Base-by-base conservation (phyloP, 164 flowering plant species). In the Annona squamosa region DNA sequence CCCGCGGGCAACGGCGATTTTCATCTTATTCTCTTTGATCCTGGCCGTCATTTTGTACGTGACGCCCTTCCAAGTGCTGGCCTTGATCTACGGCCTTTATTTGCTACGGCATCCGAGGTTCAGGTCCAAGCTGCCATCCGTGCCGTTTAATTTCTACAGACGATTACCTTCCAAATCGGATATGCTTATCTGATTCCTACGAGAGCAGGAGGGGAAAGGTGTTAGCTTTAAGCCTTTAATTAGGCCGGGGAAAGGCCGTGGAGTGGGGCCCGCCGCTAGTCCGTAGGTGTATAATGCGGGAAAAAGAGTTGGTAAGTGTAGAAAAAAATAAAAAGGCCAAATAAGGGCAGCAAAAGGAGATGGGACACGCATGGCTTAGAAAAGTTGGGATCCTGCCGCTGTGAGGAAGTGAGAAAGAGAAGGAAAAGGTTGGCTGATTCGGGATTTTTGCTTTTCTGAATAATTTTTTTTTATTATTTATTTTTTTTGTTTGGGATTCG, bases 71-170 rank as follows among this genome's bases (percentile, higher is more conserved):
- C 93, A 88, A 70, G 88, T 89, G 42, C 77, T 88, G 46, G 91
- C 87, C 0, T 79, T 92, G 75, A 67, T 90, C 48, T 69, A 64
- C 3, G 97, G 90, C 46, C 80, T 92, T 19, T 89, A 78, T 85
- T 13, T 82, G 84, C 81, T 92, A n/a, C 81, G 97, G 66, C 97
- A 90, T 79, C 97, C 97, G 4, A 77, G 86, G 82, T 88, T 92
- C 81, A 81, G 98, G 71, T 75, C 78, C 81, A 89, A 74, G 82
- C 42, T 87, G 91, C 98, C 98, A 18, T 87, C 98, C 1, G 93
- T 81, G 6, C 96, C 94, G 41, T 81, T 87, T 77, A 90, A 88
- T 75, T 92, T 90, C 85, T 92, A 85, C 89, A 86, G 81, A 78
- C 84, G 98, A 76, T 81, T 92, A 79, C 90, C 98, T 10, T 59